phyloP scores from a whole-genome alignment of 2,329 filamentous ascomycete species.

The Trichoderma oligosporum region DNA sequence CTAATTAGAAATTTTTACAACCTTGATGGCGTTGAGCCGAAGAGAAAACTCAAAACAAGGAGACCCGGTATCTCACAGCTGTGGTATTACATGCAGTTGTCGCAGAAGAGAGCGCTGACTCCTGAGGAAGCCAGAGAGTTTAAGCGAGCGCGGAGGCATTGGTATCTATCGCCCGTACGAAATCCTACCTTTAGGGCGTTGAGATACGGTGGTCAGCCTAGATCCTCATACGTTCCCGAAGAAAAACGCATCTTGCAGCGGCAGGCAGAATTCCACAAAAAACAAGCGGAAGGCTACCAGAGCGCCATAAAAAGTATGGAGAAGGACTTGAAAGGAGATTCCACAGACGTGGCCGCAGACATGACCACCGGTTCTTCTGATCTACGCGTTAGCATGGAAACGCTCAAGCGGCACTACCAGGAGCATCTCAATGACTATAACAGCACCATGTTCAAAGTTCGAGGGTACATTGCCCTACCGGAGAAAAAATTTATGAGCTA shows the following conservation, averaged over 20 bases:
- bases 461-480: slow-evolving; percentile 27
- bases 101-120: slow-evolving; percentile 32
- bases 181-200: slow-evolving; percentile 26
- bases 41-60: slow-evolving; percentile 30
- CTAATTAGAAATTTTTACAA: slow-evolving; percentile 37
- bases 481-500: slow-evolving; percentile 31
- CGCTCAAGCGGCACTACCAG: slow-evolving; percentile 26
- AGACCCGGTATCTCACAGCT: slow-evolving; percentile 35
- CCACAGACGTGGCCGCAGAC: not conserved
- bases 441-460: slow-evolving; percentile 29
- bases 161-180: slow-evolving; percentile 30
- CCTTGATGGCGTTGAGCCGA: slow-evolving; percentile 30
- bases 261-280: slow-evolving; percentile 30
- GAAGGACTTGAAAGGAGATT: slow-evolving; percentile 21
- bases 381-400: slow-evolving; percentile 21
- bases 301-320: slow-evolving; percentile 25
- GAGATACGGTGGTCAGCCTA: slow-evolving; percentile 21
- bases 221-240: slow-evolving; percentile 23
- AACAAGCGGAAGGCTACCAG: slow-evolving; percentile 30
- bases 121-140: slow-evolving; percentile 34
- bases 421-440: slow-evolving; percentile 29
- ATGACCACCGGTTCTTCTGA: not conserved
- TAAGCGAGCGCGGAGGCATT: slow-evolving; percentile 34
- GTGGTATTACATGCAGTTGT: slow-evolving; percentile 31
- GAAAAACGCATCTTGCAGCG: slow-evolving; percentile 28